These are phyloP conservation scores for Rhododendron ovatum DNA, from an alignment of 148 eudicot genomes.

Conservation along the genomic window DNA sequence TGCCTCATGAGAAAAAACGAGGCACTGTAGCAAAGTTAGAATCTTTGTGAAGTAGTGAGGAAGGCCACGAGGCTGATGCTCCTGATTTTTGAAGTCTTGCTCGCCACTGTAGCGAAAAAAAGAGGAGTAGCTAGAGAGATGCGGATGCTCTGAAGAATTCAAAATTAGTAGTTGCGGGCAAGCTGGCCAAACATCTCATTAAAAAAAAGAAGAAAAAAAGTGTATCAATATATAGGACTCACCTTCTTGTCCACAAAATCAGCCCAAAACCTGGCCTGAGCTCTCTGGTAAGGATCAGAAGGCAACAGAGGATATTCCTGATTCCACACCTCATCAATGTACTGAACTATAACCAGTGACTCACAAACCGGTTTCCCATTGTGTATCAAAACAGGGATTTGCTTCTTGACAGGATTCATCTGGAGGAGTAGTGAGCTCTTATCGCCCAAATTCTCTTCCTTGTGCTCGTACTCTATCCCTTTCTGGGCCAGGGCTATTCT, in stretches of 20 bases:
- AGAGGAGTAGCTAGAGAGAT: too few relatives aligned
- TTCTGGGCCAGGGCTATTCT: slow-evolving; percentile 40
- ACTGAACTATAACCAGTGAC: slow-evolving; percentile 31
- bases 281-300: slow-evolving; percentile 29
- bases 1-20: too few relatives aligned
- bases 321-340: slow-evolving; percentile 48
- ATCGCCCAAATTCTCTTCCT: slow-evolving; percentile 30
- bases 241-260: slow-evolving; percentile 36
- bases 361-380: slow-evolving; percentile 43
- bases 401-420: slow-evolving; percentile 47
- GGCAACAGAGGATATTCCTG: slow-evolving; percentile 27
- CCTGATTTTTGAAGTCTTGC: too few relatives aligned
- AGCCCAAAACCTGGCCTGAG: slow-evolving; percentile 48
- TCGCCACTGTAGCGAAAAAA: too few relatives aligned
- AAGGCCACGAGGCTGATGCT: too few relatives aligned
- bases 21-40: too few relatives aligned
- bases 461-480: slow-evolving; percentile 28
- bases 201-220: too few relatives aligned
- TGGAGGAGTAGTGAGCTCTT: slow-evolving; percentile 28
- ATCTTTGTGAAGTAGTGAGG: too few relatives aligned
- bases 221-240: too few relatives aligned
- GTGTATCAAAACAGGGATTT: slow-evolving; percentile 44
- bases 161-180: too few relatives aligned
- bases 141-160: too few relatives aligned
- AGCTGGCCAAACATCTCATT: too few relatives aligned